phyloP scores from a whole-genome alignment of 2,329 filamentous ascomycete species.

The Sporothrix mexicana region DNA sequence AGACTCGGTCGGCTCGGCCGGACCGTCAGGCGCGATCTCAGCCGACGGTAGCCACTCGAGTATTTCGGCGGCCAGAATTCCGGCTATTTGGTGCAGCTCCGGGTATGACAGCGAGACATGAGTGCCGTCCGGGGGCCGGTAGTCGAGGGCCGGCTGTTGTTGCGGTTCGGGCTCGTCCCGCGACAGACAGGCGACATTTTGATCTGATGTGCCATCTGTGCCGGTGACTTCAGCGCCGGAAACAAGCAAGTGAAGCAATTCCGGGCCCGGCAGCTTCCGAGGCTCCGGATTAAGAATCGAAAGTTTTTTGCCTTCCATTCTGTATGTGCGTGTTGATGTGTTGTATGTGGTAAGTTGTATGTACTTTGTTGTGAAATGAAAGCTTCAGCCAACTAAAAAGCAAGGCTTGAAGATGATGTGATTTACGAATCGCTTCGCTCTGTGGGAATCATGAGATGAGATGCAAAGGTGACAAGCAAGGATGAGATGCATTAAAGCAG shows the following conservation, averaged over 20 bases:
- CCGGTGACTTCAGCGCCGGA: slow-evolving; percentile 40
- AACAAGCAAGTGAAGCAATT: slow-evolving; percentile 65
- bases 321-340: background rate
- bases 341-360: background rate
- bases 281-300: slow-evolving; percentile 57
- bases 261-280: slow-evolving; percentile 50
- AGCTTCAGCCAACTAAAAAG: background rate
- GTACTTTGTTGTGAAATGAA: no score
- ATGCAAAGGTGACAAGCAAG: background rate
- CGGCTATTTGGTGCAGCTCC: slow-evolving; percentile 64
- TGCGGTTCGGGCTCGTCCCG: background rate
- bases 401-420: background rate
- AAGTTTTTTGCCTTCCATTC: slow-evolving; percentile 38
- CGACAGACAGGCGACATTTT: background rate
- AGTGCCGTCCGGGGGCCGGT: slow-evolving; percentile 56
- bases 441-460: background rate
- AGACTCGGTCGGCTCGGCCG: background rate
- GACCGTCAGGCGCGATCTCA: background rate
- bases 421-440: background rate
- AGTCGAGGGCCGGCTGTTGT: slow-evolving; percentile 64
- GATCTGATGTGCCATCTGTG: slow-evolving; percentile 26
- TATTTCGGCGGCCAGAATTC: slow-evolving; percentile 61
- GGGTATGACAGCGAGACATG: slow-evolving; percentile 63
- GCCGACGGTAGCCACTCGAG: slow-evolving; percentile 35
- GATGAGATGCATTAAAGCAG: background rate